These are phyloP conservation scores for Leccinum longicurvipes DNA, from an alignment of 768 basidiomycete species.

Conservation along the genomic window DNA sequence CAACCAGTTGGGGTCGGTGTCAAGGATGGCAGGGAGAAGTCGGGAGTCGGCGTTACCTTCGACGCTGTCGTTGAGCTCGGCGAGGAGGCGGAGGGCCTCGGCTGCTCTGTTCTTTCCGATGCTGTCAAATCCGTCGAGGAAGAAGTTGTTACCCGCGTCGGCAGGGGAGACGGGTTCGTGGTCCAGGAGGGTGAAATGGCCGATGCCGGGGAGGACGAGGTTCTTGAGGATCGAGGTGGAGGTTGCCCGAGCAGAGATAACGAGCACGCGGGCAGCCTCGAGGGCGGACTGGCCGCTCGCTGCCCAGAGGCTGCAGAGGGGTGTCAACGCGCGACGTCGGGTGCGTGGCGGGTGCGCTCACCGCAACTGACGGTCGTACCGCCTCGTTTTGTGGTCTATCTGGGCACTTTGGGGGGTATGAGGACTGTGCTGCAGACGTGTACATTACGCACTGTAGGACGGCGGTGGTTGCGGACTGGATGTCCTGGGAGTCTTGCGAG, in stretches of 20 bases:
- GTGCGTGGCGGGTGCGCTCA: slow-evolving; percentile 30
- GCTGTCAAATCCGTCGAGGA: slow-evolving; percentile 56
- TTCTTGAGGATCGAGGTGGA: slow-evolving; percentile 88
- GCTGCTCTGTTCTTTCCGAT: slow-evolving; percentile 77
- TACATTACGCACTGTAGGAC: slow-evolving; percentile 30
- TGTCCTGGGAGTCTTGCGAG: slow-evolving; percentile 43
- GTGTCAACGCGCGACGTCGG: neutral
- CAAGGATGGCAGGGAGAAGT: slow-evolving; percentile 56
- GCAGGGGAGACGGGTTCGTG: slow-evolving; percentile 53
- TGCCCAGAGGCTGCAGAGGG: slow-evolving; percentile 75
- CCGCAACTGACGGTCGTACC: slow-evolving; percentile 96
- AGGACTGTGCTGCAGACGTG: neutral
- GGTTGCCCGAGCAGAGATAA: slow-evolving; percentile 78
- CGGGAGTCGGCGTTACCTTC: slow-evolving; percentile 60
- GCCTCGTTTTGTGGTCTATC: slow-evolving; percentile 83
- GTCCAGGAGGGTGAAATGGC: slow-evolving; percentile 93
- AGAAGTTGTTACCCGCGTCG: slow-evolving; percentile 97
- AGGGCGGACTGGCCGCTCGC: slow-evolving; percentile 87
- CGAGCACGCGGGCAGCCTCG: slow-evolving; percentile 77
- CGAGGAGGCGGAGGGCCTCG: slow-evolving; percentile 72
- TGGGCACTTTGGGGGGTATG: slow-evolving; percentile 42
- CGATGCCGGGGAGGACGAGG: slow-evolving; percentile 92
- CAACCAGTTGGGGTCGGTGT: slow-evolving; percentile 49
- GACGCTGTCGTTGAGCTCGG: slow-evolving; percentile 88
- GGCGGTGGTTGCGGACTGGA: slow-evolving; percentile 43